Conservation (phyloP, 2,329 filamentous ascomycete species). For the Macroventuria anomochaeta region DNA sequence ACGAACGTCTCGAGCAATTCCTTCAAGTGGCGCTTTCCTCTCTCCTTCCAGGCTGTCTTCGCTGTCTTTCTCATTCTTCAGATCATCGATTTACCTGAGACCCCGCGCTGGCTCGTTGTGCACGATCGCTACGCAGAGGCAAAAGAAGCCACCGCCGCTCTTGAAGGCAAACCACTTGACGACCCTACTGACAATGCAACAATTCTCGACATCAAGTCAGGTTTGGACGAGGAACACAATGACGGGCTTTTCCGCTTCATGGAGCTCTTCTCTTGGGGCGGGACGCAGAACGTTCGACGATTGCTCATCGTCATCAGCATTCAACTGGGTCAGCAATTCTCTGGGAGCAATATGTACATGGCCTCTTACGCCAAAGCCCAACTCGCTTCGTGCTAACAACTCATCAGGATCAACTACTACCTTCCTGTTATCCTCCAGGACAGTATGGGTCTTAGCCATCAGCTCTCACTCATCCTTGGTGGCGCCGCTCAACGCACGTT, state of each 20-base stretch:
- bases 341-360: constrained; percentile 34
- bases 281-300: constrained; percentile 48
- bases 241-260: constrained; percentile 46
- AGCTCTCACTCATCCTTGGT: constrained; percentile 57
- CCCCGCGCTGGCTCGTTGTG: constrained; percentile 54
- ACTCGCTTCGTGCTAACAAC: not conserved
- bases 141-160: constrained; percentile 53
- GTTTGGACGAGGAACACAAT: constrained; percentile 54
- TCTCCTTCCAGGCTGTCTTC: constrained; percentile 58
- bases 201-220: constrained; percentile 54
- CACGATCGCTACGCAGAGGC: constrained; percentile 55
- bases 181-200: constrained; percentile 54
- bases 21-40: constrained; percentile 52
- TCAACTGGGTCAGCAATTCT: constrained; percentile 57
- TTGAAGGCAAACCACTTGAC: constrained; percentile 52
- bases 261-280: constrained; percentile 54
- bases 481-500: constrained; percentile 50
- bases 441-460: constrained; percentile 59
- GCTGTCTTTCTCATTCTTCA: constrained; percentile 48
- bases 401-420: constrained; percentile 29
- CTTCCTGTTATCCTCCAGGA: constrained; percentile 56
- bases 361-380: too few relatives aligned
- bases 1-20: constrained; percentile 9
- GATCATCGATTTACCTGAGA: constrained; percentile 55
- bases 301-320: constrained; percentile 60